These are phyloP conservation scores for Filobasidium wieringae DNA, from an alignment of 768 basidiomycete species.

Conservation along the genomic window DNA sequence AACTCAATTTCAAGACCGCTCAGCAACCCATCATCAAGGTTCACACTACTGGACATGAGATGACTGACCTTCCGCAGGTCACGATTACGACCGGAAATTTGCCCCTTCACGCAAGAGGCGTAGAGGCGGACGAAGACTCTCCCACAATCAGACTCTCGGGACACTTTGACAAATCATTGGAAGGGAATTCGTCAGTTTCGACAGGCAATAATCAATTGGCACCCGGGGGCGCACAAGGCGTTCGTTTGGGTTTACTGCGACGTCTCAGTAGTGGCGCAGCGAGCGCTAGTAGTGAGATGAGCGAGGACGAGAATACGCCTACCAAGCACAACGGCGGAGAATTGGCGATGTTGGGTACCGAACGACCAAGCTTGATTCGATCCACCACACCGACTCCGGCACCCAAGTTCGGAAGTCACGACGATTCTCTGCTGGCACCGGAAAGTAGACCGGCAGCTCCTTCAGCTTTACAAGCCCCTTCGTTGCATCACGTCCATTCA, in stretches of 20 bases:
- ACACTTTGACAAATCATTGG: background rate
- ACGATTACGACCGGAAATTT: background rate
- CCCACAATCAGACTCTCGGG: constrained; percentile 26
- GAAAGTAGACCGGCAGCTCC: background rate
- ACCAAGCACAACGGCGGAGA: constrained; percentile 19
- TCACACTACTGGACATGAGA: too few relatives aligned
- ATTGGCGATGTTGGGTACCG: background rate
- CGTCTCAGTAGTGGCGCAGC: constrained; percentile 21
- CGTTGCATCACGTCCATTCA: background rate
- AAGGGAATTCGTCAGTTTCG: too few relatives aligned
- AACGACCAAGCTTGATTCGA: background rate
- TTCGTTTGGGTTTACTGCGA: constrained; percentile 24
- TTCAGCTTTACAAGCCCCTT: background rate
- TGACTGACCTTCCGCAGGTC: background rate
- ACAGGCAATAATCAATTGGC: too few relatives aligned
- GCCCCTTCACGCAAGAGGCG: background rate
- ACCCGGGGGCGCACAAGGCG: background rate
- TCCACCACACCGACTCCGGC: constrained; percentile 9
- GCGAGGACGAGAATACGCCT: constrained; percentile 35
- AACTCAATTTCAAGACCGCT: background rate
- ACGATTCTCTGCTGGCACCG: constrained; percentile 1
- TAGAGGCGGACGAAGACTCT: constrained; percentile 18
- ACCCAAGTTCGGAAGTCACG: constrained; percentile 1
- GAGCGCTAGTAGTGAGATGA: constrained; percentile 19
- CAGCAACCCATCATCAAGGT: background rate